Percentiles rank a stretch among this genome's conserved stretches.
Evolutionary conservation across 345 rosid species (phyloP).

Genomic region (Ailanthus altissimus): DNA sequence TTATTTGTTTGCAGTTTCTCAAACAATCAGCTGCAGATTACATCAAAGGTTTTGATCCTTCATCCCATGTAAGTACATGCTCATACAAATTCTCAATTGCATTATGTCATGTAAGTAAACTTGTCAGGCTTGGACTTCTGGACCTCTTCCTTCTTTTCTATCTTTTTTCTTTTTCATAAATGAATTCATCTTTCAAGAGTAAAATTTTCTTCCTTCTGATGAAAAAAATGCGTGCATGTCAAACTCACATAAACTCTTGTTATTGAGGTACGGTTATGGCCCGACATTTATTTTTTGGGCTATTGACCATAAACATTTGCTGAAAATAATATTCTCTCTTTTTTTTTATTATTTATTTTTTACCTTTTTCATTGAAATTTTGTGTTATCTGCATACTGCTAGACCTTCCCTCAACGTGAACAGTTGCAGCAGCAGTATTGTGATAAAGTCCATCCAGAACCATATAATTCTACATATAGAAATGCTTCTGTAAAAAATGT

Average conservation of each 20-base stretch:
- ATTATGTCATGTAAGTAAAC: constrained; percentile 8
- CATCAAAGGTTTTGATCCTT: constrained; percentile 71
- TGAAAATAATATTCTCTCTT: background rate
- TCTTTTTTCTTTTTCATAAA: background rate
- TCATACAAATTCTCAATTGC: background rate
- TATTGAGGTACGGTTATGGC: constrained; percentile 7
- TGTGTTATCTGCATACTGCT: constrained; percentile 26
- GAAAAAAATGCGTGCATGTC: background rate
- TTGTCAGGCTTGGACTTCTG: background rate
- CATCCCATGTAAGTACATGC: constrained; percentile 63
- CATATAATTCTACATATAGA: constrained; percentile 41
- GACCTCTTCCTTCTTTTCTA: background rate
- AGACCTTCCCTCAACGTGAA: constrained; percentile 71
- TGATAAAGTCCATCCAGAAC: constrained; percentile 48
- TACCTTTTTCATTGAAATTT: constrained; percentile 13
- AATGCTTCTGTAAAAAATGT: constrained; percentile 54
- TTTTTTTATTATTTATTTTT: background rate
- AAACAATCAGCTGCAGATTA: constrained; percentile 70
- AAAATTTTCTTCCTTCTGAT: background rate
- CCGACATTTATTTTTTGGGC: background rate
- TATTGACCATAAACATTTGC: background rate
- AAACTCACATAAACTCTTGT: constrained; percentile 15
- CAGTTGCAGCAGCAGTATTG: constrained; percentile 72
- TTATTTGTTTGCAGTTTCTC: constrained; percentile 58
- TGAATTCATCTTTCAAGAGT: background rate